These are phyloP conservation scores for Cordyceps pruinosa DNA, from an alignment of 2,329 filamentous ascomycete species.

Conservation along the genomic window DNA sequence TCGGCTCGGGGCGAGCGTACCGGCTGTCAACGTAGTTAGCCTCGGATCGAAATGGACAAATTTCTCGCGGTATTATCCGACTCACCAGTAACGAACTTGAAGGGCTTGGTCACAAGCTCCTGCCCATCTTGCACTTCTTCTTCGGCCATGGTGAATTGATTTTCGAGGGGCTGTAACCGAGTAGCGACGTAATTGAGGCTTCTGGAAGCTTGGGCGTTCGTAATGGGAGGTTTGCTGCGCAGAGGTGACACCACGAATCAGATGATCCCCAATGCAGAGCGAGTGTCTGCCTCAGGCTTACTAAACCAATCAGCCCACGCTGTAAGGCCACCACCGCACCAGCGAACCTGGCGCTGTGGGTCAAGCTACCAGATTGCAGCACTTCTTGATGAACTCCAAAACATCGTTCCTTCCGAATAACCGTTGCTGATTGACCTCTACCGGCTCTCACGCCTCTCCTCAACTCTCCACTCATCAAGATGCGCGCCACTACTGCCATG, in stretches of 20 bases:
- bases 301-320: conserved; percentile 24
- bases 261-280: conserved; percentile 31
- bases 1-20: conserved; percentile 28
- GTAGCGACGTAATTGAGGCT: conserved; percentile 27
- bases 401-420: conserved; percentile 12
- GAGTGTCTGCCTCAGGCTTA: conserved; percentile 34
- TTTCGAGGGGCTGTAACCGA: conserved; percentile 20
- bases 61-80: conserved; percentile 30
- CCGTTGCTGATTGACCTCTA: conserved; percentile 11
- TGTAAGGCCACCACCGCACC: conserved; percentile 26
- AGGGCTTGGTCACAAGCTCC: conserved; percentile 89
- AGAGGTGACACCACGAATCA: conserved; percentile 33
- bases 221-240: conserved; percentile 28
- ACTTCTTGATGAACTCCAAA: conserved; percentile 27
- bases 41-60: conserved; percentile 28
- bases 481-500: conserved; percentile 60
- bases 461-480: conserved; percentile 34
- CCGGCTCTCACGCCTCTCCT: conserved; percentile 23
- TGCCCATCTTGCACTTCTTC: conserved; percentile 64
- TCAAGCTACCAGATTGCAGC: conserved; percentile 25
- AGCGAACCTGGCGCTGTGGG: conserved; percentile 23
- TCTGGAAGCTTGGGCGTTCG: conserved; percentile 25
- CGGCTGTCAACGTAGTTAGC: conserved; percentile 39
- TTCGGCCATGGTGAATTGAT: conserved; percentile 72
- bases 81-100: conserved; percentile 99